Evolutionary conservation across 1,284 basidiomycete genomes (phyloP).

Genomic region (Apiotrichum mycotoxinovorans): DNA sequence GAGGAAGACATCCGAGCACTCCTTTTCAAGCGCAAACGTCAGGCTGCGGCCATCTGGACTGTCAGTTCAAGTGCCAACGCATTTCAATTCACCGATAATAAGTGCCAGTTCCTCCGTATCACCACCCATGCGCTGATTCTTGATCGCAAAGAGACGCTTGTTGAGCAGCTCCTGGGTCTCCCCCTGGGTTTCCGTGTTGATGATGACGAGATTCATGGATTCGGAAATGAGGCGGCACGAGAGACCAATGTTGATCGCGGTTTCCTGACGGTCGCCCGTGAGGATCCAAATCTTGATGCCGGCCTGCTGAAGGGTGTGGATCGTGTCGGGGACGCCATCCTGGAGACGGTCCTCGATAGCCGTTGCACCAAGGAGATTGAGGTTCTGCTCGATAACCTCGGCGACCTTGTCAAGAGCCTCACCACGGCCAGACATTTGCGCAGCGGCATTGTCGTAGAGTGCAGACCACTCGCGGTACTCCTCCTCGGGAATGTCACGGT

Average conservation of each 20-base stretch:
- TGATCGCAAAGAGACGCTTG: constrained; percentile 85
- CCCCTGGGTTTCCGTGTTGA: constrained; percentile 83
- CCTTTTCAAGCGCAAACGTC: constrained; percentile 87
- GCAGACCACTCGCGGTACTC: constrained; percentile 86
- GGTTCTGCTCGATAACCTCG: constrained; percentile 90
- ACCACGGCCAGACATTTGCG: constrained; percentile 84
- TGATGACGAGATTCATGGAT: constrained; percentile 95
- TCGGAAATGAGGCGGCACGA: constrained; percentile 95
- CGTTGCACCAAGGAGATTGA: constrained; percentile 90
- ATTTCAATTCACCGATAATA: constrained; percentile 68
- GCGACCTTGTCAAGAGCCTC: constrained; percentile 93
- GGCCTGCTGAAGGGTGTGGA: constrained; percentile 94
- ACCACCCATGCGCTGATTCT: constrained; percentile 82
- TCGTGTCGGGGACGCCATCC: constrained; percentile 97
- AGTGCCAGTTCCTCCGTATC: constrained; percentile 93
- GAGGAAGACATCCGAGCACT: constrained; percentile 80
- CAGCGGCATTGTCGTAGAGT: constrained; percentile 86
- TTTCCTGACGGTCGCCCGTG: constrained; percentile 97
- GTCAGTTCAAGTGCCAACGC: background rate
- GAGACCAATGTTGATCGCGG: constrained; percentile 98
- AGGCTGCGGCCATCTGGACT: constrained; percentile 88
- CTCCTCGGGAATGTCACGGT: constrained; percentile 80
- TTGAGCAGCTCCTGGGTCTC: constrained; percentile 85
- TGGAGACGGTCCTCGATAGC: constrained; percentile 99
- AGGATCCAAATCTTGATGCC: constrained; percentile 99